A percentile compares a stretch with the other conserved stretches of the same genome.
Conservation (phyloP, 2,329 filamentous ascomycete genomes). For the Ophiosphaerella korrae region DNA sequence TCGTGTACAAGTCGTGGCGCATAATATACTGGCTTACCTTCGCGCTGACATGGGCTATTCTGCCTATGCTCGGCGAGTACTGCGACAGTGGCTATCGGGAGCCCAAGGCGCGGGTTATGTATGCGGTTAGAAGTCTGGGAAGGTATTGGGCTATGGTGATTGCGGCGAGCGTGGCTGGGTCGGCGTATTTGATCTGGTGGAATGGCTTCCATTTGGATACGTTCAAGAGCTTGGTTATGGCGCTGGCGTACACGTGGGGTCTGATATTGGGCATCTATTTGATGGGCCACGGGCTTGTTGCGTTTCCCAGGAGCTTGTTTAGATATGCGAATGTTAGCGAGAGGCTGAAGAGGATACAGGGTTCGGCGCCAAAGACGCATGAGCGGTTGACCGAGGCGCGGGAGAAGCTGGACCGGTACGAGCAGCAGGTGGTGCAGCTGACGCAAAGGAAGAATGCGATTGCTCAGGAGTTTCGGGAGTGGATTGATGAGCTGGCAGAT, state of each 20-base stretch:
- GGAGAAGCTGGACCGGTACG: slow-evolving; percentile 77
- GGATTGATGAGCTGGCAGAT: slow-evolving; percentile 94
- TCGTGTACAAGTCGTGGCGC: slow-evolving; percentile 87
- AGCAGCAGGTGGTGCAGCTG: slow-evolving; percentile 79
- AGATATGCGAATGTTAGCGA: slow-evolving; percentile 78
- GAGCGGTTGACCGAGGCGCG: slow-evolving; percentile 88
- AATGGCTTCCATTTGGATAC: slow-evolving; percentile 74
- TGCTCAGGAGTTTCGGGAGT: slow-evolving; percentile 78
- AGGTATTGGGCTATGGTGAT: slow-evolving; percentile 86
- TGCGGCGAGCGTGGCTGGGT: slow-evolving; percentile 69
- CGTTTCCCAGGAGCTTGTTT: slow-evolving; percentile 81
- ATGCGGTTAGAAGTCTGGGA: slow-evolving; percentile 85
- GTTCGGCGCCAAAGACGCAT: slow-evolving; percentile 77
- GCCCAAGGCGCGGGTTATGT: slow-evolving; percentile 76
- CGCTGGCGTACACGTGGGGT: slow-evolving; percentile 92
- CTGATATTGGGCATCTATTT: slow-evolving; percentile 90
- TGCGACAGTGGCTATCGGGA: slow-evolving; percentile 92
- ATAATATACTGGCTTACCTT: slow-evolving; percentile 98
- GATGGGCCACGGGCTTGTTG: slow-evolving; percentile 96
- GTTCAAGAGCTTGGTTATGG: slow-evolving; percentile 87
- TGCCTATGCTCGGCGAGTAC: slow-evolving; percentile 92
- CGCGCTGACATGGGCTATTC: slow-evolving; percentile 89
- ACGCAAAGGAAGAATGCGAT: slow-evolving; percentile 80
- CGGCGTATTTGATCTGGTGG: slow-evolving; percentile 81
- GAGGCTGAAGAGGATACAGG: slow-evolving; percentile 75